Evolutionary conservation across 2,329 filamentous ascomycete species (phyloP).

Genomic region (Phaeosphaeriaceae sp.): DNA sequence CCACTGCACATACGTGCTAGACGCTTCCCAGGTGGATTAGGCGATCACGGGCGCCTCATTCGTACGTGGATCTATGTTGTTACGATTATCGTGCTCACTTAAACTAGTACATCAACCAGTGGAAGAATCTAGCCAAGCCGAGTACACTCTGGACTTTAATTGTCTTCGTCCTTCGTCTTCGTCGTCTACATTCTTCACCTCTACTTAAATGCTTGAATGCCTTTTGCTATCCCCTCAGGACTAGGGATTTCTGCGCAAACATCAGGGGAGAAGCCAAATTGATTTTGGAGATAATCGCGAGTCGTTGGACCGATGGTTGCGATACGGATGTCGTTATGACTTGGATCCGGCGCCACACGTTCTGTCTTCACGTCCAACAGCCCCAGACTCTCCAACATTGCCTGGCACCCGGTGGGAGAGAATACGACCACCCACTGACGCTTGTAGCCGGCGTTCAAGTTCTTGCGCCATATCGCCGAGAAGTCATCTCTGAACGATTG

Average conservation of each 20-base stretch:
- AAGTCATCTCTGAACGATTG: constrained; percentile 77
- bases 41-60: no score
- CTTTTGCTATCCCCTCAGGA: constrained; percentile 76
- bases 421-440: constrained; percentile 77
- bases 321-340: constrained; percentile 63
- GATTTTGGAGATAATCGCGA: constrained; percentile 70
- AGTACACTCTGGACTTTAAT: no score
- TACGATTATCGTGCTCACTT: no score
- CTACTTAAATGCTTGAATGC: constrained; percentile 58
- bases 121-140: no score
- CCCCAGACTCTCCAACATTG: constrained; percentile 62
- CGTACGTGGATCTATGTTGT: no score
- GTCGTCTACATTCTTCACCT: not conserved
- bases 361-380: constrained; percentile 52
- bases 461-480: constrained; percentile 55
- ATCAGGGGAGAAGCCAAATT: constrained; percentile 72
- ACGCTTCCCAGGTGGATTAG: not conserved
- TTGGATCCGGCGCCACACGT: constrained; percentile 30
- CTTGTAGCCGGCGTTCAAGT: constrained; percentile 40
- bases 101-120: no score
- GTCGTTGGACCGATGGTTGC: constrained; percentile 96
- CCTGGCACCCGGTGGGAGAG: constrained; percentile 66
- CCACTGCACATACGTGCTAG: not conserved
- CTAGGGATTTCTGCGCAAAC: constrained; percentile 84
- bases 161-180: not conserved